Base-by-base conservation (phyloP, 441 rosid genomes). In the Gossypium aridum region DNA sequence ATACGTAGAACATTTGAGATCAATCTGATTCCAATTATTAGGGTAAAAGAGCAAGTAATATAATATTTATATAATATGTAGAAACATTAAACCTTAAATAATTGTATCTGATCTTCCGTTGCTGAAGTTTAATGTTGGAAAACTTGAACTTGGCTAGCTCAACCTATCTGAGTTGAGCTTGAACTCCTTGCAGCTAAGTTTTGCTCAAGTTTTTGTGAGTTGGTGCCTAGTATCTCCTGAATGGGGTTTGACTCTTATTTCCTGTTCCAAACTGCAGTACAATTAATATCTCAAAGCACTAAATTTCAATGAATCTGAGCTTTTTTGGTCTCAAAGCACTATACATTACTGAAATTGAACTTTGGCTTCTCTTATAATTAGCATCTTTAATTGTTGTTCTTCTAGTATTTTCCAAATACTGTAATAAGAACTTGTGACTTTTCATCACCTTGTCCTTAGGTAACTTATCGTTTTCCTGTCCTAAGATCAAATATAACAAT, bases 111-210 rank as follows among this genome's bases (percentile, higher is more conserved):
- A 12, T 63, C 47, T 34, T 37, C n/a, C 19, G 25, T 47, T 64
- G 68, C 51, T 37, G n/a, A 64, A 64, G 68, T 64, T 17, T 2
- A 64, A 34, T 64, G 25, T 64, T 64, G 20, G 68, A 37, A 64
- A 64, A 64, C 51, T 16, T 34, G 51, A 17, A 16, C 23, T 37
- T 34, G 51, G 28, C 45, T 62, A 26, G 37, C 45, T 28, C 49
- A 63, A 63, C 49, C 49, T 16, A 8, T 34, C 19, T 34, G 67
- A 63, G 10, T 31, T 63, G 47, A 31, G 68, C 68, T 28, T 63
- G 20, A 13, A 34, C 12, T 16, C 23, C 19, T 63, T 63, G 23
- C 63, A 9, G 65, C 19, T 17, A 61, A 26, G 20, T 39, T 23
- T 17, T 64, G 51, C 68, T 34, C 28, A 64, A 64, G 53, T 39